Evolutionary conservation across 1,284 basidiomycete genomes (phyloP), one percentile per base, ranked within the genome.

Genomic region (Naganishia sp.): DNA sequence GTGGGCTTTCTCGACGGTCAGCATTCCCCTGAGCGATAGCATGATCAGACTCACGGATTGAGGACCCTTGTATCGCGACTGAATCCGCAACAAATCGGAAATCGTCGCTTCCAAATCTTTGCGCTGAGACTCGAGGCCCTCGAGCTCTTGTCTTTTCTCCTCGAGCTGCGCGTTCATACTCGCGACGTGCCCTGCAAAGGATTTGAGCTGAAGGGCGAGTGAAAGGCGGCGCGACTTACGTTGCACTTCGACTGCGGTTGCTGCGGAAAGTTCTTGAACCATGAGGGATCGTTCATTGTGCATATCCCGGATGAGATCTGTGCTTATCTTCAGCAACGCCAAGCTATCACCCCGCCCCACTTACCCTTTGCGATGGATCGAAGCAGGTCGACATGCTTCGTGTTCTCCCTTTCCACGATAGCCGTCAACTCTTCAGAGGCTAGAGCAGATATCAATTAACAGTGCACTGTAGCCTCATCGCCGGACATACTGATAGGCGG

Each of bases 31-130:
- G n/a, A 15, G 44, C 31, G 45, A 45, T 18, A 45, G 16, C 56
- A 33, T 59, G 18, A 43, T 16, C 13, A 28, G 28, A 42, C 59
- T 61, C 21, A 61, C 59, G 3, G 59, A 61, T 28, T 36, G n/a
- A 7, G 59, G 59, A 50, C 59, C 59, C 59, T 61, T 61, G 31
- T 61, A 61, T 39, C 59, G 48, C n/a, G 59, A 61, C 48, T 61
- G 59, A 11, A 61, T 13, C 21, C 59, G 59, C 48, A 61, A 52
- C 48, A 61, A 48, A 21, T 61, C 59, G 6, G 59, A 31, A n/a
- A 61, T 61, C 36, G 59, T 61, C 45, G 50, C 59, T 43, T 61
- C 59, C 49, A 42, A 13, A 10, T 61, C 59, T 36, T 61, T 61
- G 23, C 59, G 50, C 48, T 52, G 59, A 3, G 28, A 50, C 16